Evolutionary conservation across 116 monocot genomes (phyloP), one percentile per base, ranked within the genome.

Genomic region (Posidonia oceanica): DNA sequence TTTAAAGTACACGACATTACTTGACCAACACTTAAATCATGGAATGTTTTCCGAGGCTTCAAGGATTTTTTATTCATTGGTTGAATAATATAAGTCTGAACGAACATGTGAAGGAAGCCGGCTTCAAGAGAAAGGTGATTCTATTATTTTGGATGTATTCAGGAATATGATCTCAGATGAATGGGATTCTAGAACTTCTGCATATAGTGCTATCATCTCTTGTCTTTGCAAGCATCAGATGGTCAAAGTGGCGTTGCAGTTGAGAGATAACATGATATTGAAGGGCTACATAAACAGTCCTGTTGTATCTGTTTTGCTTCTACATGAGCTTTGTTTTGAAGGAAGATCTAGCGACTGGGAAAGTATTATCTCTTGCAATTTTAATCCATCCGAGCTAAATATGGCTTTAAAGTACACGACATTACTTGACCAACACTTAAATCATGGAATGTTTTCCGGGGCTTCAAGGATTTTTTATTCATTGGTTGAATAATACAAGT

Each of bases 201-300:
- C 87, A 39, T 87, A 86, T 79, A 88, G 83, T 83, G 72, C 81
- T 42, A 88, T 87, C 53, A 83, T 96, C 37, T 76, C 85, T 54
- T 83, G 89, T 39, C 87, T 96, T 4, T 96, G 91, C 72, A 89
- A 88, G 63, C 67, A 91, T 80, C 71, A 81, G 60, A 91, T 96
- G 96, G 68, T 96, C 39, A 60, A 53, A 48, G 78, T 69, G 64
- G 89, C 82, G 69, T 69, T 91, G 74, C 77, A 89, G 10, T 57
- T 96, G 66, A 85, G 80, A 80, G 85, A 89, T 64, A 78, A 82
- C 61, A 91, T 96, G 91, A 14, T 68, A 44, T 61, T 21, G 44
- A 86, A 85, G 69, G 86, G 89, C 10, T 83, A 64, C 59, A 64
- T 40, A 3, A 75, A 83, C 6, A 79, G 83, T 79, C 73, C 71